Evolutionary conservation across 305 asterid genomes (phyloP).

Genomic region (Fraxinus ornus): DNA sequence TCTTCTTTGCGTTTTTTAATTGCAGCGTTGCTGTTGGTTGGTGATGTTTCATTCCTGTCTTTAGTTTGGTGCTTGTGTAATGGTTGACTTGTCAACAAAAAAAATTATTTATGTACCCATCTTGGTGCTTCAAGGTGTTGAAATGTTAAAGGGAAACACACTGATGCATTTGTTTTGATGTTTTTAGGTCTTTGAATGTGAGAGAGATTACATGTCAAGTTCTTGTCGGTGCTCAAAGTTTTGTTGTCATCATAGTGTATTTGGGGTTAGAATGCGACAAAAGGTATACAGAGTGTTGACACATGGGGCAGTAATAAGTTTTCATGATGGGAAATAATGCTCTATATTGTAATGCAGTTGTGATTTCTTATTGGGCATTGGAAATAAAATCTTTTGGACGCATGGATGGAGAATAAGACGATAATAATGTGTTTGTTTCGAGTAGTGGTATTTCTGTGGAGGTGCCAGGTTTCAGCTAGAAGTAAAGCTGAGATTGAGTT

Average conservation of each 20-base stretch:
- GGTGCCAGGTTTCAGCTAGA: not conserved
- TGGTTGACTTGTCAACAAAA: conserved; percentile 16
- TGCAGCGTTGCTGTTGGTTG: conserved; percentile 35
- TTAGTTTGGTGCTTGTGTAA: conserved; percentile 30
- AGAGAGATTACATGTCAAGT: not conserved
- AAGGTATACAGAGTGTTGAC: not conserved
- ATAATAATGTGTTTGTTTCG: conserved; percentile 6
- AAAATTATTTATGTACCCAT: not conserved
- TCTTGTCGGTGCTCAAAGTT: conserved; percentile 7
- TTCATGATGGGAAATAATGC: conserved; percentile 1
- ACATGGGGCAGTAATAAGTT: not conserved
- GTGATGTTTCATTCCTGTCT: conserved; percentile 31
- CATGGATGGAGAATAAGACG: not conserved
- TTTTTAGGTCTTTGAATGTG: conserved; percentile 18
- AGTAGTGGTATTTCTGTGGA: not conserved
- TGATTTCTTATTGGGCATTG: conserved; percentile 17
- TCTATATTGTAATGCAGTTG: not conserved
- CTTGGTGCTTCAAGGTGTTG: not conserved
- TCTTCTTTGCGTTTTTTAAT: not conserved
- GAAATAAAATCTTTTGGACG: conserved; percentile 2
- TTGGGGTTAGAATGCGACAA: not conserved
- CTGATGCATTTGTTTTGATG: conserved; percentile 4
- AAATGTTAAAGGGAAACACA: not conserved
- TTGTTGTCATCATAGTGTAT: conserved; percentile 9
- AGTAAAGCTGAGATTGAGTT: not conserved